Evolutionary conservation across 768 basidiomycete genomes (phyloP), one percentile per base, ranked within the genome.

Genomic region (Aureoboletus auriporus): DNA sequence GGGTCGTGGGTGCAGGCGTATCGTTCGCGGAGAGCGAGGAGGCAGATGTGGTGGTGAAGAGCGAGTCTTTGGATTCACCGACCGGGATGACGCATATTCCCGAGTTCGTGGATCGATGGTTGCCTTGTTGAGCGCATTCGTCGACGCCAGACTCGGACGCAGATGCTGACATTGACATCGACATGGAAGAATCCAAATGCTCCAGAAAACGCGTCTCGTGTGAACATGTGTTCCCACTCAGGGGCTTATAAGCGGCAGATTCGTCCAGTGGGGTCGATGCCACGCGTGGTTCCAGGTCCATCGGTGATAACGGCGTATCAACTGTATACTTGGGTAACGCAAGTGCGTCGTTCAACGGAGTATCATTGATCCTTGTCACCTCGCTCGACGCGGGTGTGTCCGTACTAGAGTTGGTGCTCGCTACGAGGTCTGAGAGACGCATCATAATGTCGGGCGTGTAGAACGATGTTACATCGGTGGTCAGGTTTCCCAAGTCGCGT

Each of bases 11-110:
- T 1, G 53, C 55, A 8, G 58, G 41, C 3, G 56, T 60, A 5
- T 57, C 61, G 35, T 42, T 57, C 16, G 52, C 47, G 1, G 61
- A 53, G 20, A 60, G n/a, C 5, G 61, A 63, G 10, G 61, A 61
- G 2, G 46, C 35, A 11, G 63, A 64, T 4, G 63, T 47, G 33
- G 61, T 47, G 27, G 61, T 53, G 40, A 67, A 67, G 12, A 66
- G 58, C 9, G 63, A 64, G 33, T 64, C 63, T 27, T 54, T 63
- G 34, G 61, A 68, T 39, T 68, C 64, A 0, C 33, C 54, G 14
- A 52, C 35, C 16, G 61, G 50, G 5, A 61, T 52, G 3, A 44
- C 50, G 39, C 44, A 20, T 0, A 46, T 44, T 20, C 36, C 39
- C 13, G 39, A 36, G 39, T 44, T 40, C 16, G 40, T 14, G 5